Evolutionary conservation across 306 rosid species (phyloP).

Genomic region (Citrullus mucosospermus): DNA sequence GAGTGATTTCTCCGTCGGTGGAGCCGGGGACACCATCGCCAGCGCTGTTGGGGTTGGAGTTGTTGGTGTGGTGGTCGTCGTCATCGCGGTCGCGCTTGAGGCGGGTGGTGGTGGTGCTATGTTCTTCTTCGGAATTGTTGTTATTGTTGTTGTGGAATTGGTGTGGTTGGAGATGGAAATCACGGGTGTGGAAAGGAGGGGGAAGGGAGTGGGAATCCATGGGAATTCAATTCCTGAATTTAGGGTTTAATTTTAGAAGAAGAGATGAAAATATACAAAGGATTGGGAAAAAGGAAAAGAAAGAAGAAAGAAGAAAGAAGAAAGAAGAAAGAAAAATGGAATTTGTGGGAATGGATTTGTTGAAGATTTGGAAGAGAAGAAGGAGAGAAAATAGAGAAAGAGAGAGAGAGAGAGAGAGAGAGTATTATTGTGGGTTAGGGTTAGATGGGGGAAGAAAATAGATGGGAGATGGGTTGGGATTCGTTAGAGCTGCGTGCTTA

Average conservation of each 20-base stretch:
- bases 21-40: not conserved
- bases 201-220: constrained; percentile 95
- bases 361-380: not conserved
- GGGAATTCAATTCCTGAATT: not conserved
- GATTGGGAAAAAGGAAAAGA: not conserved
- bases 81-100: constrained; percentile 49
- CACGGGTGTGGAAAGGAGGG: constrained; percentile 73
- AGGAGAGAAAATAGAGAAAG: not conserved
- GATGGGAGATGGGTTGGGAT: constrained; percentile 49
- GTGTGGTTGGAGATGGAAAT: constrained; percentile 58
- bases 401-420: not conserved
- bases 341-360: not conserved
- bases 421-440: constrained; percentile 29
- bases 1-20: constrained; percentile 31
- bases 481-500: constrained; percentile 45
- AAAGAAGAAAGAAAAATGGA: no score
- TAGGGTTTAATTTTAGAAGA: not conserved
- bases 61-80: constrained; percentile 11
- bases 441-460: constrained; percentile 23
- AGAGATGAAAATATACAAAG: not conserved
- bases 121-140: constrained; percentile 55
- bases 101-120: constrained; percentile 39
- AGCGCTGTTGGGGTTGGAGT: not conserved
- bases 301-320: no score
- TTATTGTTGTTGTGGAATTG: constrained; percentile 15